phyloP scores from a whole-genome alignment of 192 early-diverging fungal species.

The Entomortierella beljakovae region DNA sequence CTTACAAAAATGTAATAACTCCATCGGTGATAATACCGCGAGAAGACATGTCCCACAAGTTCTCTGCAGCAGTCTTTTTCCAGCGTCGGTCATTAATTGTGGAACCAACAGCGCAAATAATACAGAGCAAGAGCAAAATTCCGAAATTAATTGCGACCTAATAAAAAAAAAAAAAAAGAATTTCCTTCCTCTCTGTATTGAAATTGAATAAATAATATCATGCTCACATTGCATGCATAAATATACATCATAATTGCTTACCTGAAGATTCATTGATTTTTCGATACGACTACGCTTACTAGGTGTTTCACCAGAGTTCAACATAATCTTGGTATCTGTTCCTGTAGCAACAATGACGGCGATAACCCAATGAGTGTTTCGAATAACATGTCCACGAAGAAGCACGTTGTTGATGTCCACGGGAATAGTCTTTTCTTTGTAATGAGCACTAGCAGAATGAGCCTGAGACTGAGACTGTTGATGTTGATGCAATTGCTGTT shows the following conservation, averaged over 20 bases:
- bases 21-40: constrained; percentile 16
- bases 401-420: constrained; percentile 85
- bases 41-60: constrained; percentile 18
- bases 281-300: constrained; percentile 92
- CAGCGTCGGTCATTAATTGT: constrained; percentile 29
- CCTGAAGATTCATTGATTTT: constrained; percentile 84
- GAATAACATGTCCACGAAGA: constrained; percentile 88
- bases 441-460: background rate
- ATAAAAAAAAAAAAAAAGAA: background rate
- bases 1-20: constrained; percentile 58
- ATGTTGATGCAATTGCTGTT: constrained; percentile 40
- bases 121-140: constrained; percentile 49
- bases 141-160: constrained; percentile 58
- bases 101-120: constrained; percentile 54
- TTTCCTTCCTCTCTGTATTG: too few species aligned
- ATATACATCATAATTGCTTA: constrained; percentile 22
- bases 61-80: constrained; percentile 8
- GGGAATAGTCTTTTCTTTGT: constrained; percentile 62
- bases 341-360: constrained; percentile 89
- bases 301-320: constrained; percentile 91
- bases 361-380: constrained; percentile 93
- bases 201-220: too few species aligned
- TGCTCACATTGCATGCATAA: too few species aligned
- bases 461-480: background rate
- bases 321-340: constrained; percentile 90